Conservation (phyloP, 1,284 basidiomycete species). For the Boletus semigastroideus region DNA sequence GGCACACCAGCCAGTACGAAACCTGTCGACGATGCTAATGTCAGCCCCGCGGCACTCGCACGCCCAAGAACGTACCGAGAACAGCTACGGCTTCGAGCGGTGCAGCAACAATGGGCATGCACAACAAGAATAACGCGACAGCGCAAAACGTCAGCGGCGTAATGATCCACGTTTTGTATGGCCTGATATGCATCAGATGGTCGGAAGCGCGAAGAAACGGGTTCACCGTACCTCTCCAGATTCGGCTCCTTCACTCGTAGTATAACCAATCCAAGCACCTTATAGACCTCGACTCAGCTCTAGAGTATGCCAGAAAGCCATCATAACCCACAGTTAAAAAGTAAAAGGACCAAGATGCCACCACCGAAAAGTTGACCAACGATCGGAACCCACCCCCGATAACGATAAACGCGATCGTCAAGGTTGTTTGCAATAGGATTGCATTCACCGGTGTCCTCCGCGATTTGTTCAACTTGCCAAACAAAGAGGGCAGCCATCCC, state of each 20-base stretch:
- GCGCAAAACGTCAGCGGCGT: slow-evolving; percentile 92
- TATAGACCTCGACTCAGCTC: slow-evolving; percentile 2
- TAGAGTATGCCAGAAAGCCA: not conserved
- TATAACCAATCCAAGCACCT: slow-evolving; percentile 87
- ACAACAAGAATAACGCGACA: slow-evolving; percentile 89
- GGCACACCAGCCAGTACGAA: slow-evolving; percentile 79
- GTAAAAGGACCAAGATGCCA: slow-evolving; percentile 90
- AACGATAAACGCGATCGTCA: slow-evolving; percentile 78
- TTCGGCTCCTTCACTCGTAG: slow-evolving; percentile 90
- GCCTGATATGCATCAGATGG: slow-evolving; percentile 45
- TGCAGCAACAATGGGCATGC: slow-evolving; percentile 94
- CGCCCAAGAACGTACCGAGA: slow-evolving; percentile 55
- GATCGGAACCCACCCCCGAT: slow-evolving; percentile 88
- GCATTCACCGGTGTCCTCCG: slow-evolving; percentile 87
- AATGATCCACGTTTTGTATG: slow-evolving; percentile 88
- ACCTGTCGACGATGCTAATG: slow-evolving; percentile 36
- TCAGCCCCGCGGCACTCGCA: not conserved
- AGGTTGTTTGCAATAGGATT: slow-evolving; percentile 68
- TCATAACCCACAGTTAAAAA: slow-evolving; percentile 74
- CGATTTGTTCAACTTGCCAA: slow-evolving; percentile 71
- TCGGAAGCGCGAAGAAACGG: not conserved
- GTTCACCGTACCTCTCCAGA: slow-evolving; percentile 62
- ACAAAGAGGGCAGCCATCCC: slow-evolving; percentile 81
- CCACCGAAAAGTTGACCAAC: slow-evolving; percentile 86
- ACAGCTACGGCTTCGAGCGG: slow-evolving; percentile 87